A percentile compares a stretch with the other conserved stretches of the same genome.
Conservation (phyloP, 2,329 filamentous ascomycete species). For the Sporothrix pallida region DNA sequence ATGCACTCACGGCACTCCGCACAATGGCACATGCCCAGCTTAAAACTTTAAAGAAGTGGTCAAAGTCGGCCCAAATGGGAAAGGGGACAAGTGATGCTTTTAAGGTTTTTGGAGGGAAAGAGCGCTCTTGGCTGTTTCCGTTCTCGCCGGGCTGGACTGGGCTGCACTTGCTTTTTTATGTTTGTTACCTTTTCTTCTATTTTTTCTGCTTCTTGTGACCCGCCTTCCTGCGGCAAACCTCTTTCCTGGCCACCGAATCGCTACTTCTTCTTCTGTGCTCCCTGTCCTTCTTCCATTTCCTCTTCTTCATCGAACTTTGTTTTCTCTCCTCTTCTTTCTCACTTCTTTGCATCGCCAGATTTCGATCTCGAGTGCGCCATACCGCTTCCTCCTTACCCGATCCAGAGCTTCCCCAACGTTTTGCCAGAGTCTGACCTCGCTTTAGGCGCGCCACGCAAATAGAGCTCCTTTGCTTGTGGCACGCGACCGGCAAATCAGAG, state of each 20-base stretch:
- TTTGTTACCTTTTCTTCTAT: neutral
- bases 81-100: neutral
- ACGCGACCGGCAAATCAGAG: conserved; percentile 25
- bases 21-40: neutral
- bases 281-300: neutral
- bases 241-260: neutral
- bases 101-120: conserved; percentile 23
- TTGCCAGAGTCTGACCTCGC: conserved; percentile 9
- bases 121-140: conserved; percentile 10
- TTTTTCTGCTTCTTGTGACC: conserved; percentile 16
- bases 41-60: conserved; percentile 4
- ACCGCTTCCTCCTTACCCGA: neutral
- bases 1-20: neutral
- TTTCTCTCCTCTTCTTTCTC: neutral
- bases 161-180: neutral
- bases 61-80: conserved; percentile 9
- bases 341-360: neutral
- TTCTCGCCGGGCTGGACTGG: neutral
- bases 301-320: neutral
- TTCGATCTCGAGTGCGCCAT: conserved; percentile 16
- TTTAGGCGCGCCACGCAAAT: conserved; percentile 26
- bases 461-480: neutral
- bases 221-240: conserved; percentile 9
- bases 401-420: conserved; percentile 20
- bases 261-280: conserved; percentile 1